Conservation (phyloP, 169 alveolate species). For the Cystoisospora suis region DNA sequence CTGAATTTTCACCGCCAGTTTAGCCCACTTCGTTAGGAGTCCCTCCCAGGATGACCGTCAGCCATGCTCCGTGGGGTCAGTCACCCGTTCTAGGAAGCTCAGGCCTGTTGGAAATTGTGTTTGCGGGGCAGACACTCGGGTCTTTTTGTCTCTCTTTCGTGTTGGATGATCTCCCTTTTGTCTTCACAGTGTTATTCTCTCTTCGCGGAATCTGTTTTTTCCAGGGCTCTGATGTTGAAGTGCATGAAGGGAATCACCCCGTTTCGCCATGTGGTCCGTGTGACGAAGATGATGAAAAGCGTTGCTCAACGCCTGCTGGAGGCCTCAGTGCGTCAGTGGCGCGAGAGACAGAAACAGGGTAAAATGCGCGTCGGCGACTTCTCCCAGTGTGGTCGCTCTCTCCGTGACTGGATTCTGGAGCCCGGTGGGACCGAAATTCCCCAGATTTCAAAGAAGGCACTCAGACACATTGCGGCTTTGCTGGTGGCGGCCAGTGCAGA, state of each 20-base stretch:
- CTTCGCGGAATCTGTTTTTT: neutral
- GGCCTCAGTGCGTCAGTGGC: neutral
- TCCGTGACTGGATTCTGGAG: neutral
- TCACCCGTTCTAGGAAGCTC: no score
- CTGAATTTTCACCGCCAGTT: no score
- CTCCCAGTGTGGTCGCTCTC: neutral
- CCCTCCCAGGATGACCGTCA: no score
- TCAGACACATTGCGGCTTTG: neutral
- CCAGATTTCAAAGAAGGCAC: neutral
- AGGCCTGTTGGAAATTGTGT: no score
- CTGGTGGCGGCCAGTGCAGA: conserved; percentile 17
- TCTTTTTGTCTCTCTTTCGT: no score
- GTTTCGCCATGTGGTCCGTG: neutral
- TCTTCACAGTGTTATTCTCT: neutral
- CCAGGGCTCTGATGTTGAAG: conserved; percentile 13
- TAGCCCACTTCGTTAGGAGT: no score
- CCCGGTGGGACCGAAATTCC: neutral
- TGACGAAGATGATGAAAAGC: neutral
- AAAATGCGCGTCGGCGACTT: neutral
- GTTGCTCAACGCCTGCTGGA: neutral
- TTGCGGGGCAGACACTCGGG: no score
- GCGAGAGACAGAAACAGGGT: neutral
- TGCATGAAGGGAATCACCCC: conserved; percentile 11
- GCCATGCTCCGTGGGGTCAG: no score
- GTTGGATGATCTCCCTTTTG: no score